phyloP scores from a whole-genome alignment of 768 basidiomycete genomes.

The Podaxis sp. region DNA sequence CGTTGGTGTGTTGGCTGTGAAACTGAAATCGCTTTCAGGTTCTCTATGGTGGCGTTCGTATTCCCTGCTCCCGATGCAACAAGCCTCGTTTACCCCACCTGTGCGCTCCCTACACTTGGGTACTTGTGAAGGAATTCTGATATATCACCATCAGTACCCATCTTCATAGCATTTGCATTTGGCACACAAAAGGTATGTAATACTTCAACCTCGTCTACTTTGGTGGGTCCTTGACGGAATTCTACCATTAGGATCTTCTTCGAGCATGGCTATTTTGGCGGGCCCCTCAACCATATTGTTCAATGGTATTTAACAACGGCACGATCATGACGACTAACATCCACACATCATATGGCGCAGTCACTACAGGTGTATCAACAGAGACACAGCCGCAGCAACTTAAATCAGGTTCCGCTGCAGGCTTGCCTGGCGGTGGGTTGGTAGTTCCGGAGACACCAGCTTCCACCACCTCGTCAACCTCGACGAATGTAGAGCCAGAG shows the following conservation, averaged over 20 bases:
- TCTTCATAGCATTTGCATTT: constrained; percentile 10
- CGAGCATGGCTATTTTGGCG: constrained; percentile 7
- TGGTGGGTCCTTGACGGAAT: background rate
- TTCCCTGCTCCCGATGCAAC: background rate
- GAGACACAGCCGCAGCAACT: background rate
- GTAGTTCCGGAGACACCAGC: background rate
- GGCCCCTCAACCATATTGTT: background rate
- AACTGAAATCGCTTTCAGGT: background rate
- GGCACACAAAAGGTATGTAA: constrained; percentile 8
- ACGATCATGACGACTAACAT: background rate
- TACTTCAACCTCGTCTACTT: background rate
- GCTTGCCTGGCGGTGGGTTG: background rate
- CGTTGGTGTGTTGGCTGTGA: too few species aligned
- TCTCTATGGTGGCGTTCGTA: background rate
- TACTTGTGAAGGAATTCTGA: background rate
- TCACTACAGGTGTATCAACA: background rate
- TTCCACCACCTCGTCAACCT: background rate
- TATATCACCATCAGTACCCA: background rate
- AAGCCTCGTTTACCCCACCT: background rate
- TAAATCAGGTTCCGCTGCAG: background rate
- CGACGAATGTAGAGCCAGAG: background rate
- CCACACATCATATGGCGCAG: background rate
- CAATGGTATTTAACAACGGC: background rate
- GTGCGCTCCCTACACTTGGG: background rate
- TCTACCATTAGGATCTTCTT: constrained; percentile 7